These are phyloP conservation scores for Akebia trifoliata DNA, from an alignment of 164 flowering plant species.

Conservation along the genomic window DNA sequence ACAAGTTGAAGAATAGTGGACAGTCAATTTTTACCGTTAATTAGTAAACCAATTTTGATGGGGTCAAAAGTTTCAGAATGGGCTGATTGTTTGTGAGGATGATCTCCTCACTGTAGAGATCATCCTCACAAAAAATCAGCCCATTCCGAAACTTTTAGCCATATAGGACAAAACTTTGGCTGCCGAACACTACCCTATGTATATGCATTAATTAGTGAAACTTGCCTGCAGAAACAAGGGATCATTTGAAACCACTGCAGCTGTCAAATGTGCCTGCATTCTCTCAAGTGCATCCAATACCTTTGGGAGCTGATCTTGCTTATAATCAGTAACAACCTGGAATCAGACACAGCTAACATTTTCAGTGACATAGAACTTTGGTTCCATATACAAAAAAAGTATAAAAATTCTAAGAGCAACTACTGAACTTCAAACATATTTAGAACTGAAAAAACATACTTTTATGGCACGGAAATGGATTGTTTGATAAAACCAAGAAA, in stretches of 20 bases:
- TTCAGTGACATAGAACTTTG: not conserved
- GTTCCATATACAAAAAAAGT: not conserved
- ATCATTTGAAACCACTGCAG: constrained; percentile 97
- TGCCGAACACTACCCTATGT: too few species aligned
- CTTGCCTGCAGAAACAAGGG: constrained; percentile 78
- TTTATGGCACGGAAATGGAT: not conserved
- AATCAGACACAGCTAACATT: constrained; percentile 10
- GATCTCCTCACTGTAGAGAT: too few species aligned
- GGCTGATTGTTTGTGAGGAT: too few species aligned
- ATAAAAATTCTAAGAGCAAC: not conserved
- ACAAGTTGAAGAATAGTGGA: too few species aligned
- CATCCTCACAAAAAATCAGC: too few species aligned
- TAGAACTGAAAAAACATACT: not conserved
- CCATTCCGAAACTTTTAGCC: too few species aligned
- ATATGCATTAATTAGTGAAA: not conserved
- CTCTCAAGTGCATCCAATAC: constrained; percentile 79
- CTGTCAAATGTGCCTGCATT: constrained; percentile 97
- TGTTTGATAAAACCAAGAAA: too few species aligned
- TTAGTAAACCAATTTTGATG: too few species aligned
- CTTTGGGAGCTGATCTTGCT: constrained; percentile 62
- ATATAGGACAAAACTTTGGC: too few species aligned
- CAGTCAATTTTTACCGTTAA: too few species aligned
- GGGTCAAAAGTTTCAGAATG: too few species aligned
- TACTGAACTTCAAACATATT: not conserved
- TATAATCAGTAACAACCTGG: constrained; percentile 81